Evolutionary conservation across 768 basidiomycete genomes (phyloP), one percentile per base, ranked within the genome.

Genomic region (Leccinum uliginosum): DNA sequence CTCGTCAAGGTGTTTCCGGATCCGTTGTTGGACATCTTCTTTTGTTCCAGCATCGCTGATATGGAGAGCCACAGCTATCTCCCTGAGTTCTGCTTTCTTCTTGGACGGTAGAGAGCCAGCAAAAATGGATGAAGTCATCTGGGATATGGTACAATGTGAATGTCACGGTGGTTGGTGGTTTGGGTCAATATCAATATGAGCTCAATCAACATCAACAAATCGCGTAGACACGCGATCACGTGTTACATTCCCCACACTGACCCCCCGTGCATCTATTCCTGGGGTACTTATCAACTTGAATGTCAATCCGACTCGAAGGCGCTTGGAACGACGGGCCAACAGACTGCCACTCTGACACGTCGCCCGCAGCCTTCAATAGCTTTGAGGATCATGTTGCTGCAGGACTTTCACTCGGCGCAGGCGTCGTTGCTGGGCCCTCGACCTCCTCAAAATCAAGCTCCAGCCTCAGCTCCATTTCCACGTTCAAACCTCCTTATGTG

Each of bases 331-430:
- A n/a, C n/a, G 8, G 27, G 11, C 11, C 30, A 30, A 30, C 11
- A 30, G 11, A 30, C 30, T 30, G 30, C 17, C 9, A 1, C 9
- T 67, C 12, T 27, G 27, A 27, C 27, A 8, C 27, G 7, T 27
- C 27, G 27, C 27, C 27, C 27, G 27, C 27, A 8, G 8, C 27
- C 27, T 27, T 27, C 27, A 27, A 27, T 27, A 27, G 63, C 30
- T 40, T 27, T n/a, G 30, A 96, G 91, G 97, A 98, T 73, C 93
- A 98, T 85, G 93, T 95, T 29, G 84, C 85, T 53, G 92, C 93
- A 46, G 97, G 97, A 54, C 81, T n/a, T n/a, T n/a, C n/a, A n/a
- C n/a, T 98, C 53, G 87, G 91, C 51, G 94, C 95, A 34, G 97
- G 96, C 55, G 85, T 92, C 62, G 86, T 88, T 65, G 91, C 93